These are phyloP conservation scores for Oryza coarctata DNA, from an alignment of 176 grass and related monocot genomes.

Conservation along the genomic window DNA sequence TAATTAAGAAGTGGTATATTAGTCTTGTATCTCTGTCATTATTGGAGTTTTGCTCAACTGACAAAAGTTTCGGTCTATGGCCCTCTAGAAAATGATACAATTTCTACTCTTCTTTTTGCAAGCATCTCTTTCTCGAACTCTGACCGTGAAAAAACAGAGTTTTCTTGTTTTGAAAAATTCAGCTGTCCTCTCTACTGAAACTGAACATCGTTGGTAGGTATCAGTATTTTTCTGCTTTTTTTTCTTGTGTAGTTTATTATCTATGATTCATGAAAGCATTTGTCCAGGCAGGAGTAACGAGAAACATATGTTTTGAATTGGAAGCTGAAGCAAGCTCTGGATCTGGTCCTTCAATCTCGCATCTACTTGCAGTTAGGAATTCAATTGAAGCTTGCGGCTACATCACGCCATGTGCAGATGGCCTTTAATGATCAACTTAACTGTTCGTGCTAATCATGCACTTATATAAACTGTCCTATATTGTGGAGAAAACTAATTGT, in stretches of 20 bases:
- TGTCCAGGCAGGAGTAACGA: neutral
- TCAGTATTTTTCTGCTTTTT: neutral
- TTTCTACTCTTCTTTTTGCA: neutral
- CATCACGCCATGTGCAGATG: slow-evolving; percentile 13
- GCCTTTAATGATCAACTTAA: neutral
- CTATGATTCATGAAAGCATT: neutral
- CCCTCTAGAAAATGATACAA: neutral
- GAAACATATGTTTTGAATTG: neutral
- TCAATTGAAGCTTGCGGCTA: neutral
- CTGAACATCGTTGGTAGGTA: neutral
- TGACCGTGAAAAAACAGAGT: neutral
- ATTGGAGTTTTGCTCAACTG: neutral
- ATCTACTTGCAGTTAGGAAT: neutral
- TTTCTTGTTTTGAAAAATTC: neutral
- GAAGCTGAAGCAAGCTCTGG: neutral
- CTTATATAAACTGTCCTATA: neutral
- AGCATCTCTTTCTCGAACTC: neutral
- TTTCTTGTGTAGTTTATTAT: neutral
- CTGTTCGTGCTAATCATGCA: slow-evolving; percentile 1
- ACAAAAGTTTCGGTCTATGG: neutral
- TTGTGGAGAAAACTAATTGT: neutral
- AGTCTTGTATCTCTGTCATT: neutral
- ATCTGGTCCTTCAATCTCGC: neutral
- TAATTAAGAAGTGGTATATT: neutral
- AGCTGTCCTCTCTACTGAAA: neutral